Conservation (phyloP, 768 basidiomycete species). For the Suillus clintonianus region DNA sequence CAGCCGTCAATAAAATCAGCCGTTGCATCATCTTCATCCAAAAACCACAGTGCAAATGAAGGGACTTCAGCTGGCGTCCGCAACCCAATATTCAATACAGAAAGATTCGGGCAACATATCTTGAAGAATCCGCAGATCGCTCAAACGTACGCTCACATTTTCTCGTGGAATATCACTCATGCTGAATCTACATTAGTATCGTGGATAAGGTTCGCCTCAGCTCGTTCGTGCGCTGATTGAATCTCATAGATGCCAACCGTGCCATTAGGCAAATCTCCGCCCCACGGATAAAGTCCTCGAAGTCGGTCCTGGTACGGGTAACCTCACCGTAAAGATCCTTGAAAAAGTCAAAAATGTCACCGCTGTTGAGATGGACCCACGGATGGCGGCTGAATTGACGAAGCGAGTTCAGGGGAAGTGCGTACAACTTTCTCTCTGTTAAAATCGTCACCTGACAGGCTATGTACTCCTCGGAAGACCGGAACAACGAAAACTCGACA, state of each 20-base stretch:
- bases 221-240: neutral
- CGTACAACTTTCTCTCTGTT: conserved; percentile 36
- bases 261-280: conserved; percentile 76
- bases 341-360: conserved; percentile 92
- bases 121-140: conserved; percentile 91
- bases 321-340: conserved; percentile 90
- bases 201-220: conserved; percentile 54
- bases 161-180: conserved; percentile 20
- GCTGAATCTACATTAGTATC: conserved; percentile 41
- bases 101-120: conserved; percentile 96
- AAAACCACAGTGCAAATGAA: conserved; percentile 45
- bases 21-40: conserved; percentile 28
- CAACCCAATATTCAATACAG: conserved; percentile 95
- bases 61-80: conserved; percentile 46
- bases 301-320: conserved; percentile 97
- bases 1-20: conserved; percentile 55
- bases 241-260: conserved; percentile 5
- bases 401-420: conserved; percentile 98
- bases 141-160: conserved; percentile 64
- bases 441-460: neutral
- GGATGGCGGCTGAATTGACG: conserved; percentile 97
- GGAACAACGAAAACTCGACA: conserved; percentile 91
- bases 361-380: conserved; percentile 96
- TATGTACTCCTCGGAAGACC: conserved; percentile 59
- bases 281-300: conserved; percentile 96